Percentiles rank a stretch among this genome's conserved stretches.
phyloP scores from a whole-genome alignment of 2,329 filamentous ascomycete genomes.

The Aspergillus sp. region DNA sequence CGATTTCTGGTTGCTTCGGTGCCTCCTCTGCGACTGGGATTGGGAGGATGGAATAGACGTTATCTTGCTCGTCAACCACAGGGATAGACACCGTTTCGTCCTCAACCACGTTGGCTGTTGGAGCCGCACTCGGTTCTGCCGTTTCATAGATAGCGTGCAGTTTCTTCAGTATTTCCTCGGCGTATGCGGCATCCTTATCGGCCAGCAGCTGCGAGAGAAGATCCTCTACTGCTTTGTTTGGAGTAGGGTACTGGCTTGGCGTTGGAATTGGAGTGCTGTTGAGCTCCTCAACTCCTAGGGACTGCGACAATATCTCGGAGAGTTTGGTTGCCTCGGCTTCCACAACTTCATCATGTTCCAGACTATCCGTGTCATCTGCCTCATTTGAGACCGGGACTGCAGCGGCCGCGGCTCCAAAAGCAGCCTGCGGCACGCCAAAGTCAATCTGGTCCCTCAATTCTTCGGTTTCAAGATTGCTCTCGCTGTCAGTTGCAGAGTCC shows the following conservation, averaged over 20 bases:
- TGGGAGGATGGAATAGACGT: background rate
- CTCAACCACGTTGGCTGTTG: constrained; percentile 57
- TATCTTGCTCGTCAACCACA: background rate
- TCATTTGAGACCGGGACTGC: constrained; percentile 51
- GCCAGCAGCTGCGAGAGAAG: constrained; percentile 56
- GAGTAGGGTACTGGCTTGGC: background rate
- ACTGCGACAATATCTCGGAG: background rate
- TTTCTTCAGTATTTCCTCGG: constrained; percentile 75
- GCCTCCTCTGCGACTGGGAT: background rate
- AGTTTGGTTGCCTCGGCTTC: constrained; percentile 12
- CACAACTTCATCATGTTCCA: constrained; percentile 4
- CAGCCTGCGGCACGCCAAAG: constrained; percentile 23
- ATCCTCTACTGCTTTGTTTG: constrained; percentile 7
- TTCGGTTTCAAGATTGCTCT: background rate
- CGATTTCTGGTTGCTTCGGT: background rate
- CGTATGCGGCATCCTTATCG: constrained; percentile 80
- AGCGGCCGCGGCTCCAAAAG: constrained; percentile 60
- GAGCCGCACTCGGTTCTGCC: constrained; percentile 49
- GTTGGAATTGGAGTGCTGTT: background rate
- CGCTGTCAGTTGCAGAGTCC: background rate
- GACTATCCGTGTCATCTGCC: background rate
- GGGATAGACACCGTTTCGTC: constrained; percentile 44
- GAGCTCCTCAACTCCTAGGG: background rate
- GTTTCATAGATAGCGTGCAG: constrained; percentile 74
- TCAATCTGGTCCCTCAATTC: background rate